Evolutionary conservation across 2,329 filamentous ascomycete genomes (phyloP).

Genomic region (Talaromyces sp.): DNA sequence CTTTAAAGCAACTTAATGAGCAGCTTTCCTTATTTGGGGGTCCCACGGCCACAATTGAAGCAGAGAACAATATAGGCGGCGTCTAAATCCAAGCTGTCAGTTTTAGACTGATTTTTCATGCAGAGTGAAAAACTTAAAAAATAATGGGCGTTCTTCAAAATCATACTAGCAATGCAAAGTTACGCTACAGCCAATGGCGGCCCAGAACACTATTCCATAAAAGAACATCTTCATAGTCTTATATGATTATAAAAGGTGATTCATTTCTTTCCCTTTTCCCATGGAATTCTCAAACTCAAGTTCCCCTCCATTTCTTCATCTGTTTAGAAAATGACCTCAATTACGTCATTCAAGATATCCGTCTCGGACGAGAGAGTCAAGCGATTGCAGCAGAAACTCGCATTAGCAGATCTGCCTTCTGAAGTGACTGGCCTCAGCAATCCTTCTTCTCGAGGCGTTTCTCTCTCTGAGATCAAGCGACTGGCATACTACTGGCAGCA

Average conservation of each 20-base stretch:
- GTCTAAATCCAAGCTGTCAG: background rate
- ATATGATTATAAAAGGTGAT: background rate
- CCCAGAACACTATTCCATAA: background rate
- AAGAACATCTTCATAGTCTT: background rate
- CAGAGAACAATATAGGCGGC: background rate
- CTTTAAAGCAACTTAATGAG: background rate
- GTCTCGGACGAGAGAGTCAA: conserved; percentile 4
- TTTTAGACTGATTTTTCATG: background rate
- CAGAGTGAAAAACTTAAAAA: background rate
- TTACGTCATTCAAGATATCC: conserved; percentile 2
- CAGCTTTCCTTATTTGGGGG: background rate
- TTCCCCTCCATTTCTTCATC: background rate
- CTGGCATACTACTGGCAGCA: background rate
- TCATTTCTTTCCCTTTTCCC: background rate
- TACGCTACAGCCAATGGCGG: background rate
- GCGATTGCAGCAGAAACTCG: conserved; percentile 11
- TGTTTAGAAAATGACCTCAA: background rate
- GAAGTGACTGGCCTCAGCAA: background rate
- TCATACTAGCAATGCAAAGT: background rate
- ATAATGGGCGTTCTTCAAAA: background rate
- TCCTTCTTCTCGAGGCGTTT: background rate
- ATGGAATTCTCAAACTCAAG: background rate
- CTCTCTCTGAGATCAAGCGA: background rate
- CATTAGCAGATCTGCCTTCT: conserved; percentile 10
- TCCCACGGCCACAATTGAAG: background rate